Evolutionary conservation across 2,329 filamentous ascomycete species (phyloP), one percentile per base, ranked within the genome.

Genomic region (Cladophialophora psammophila): DNA sequence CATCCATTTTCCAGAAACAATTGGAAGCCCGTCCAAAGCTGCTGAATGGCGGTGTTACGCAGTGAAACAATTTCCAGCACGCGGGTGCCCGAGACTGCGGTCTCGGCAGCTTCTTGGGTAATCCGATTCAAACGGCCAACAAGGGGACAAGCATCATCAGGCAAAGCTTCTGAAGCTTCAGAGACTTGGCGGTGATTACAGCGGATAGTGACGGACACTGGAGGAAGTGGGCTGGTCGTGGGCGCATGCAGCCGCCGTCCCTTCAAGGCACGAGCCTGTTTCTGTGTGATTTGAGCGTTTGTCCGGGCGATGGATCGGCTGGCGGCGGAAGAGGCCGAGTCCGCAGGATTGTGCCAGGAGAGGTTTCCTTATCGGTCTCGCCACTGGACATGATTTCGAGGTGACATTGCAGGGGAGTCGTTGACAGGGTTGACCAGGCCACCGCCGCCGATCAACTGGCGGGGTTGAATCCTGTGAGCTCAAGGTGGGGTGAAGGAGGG

Each of bases 161-260:
- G 65, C 55, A 56, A 60, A 56, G 60, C 60, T 66, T 66, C 54
- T 58, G 59, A 42, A 34, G 45, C 20, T 55, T 38, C 42, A 36
- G 15, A 53, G 58, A 42, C 54, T 48, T 59, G 56, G 56, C 56
- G 40, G 6, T n/a, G 20, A 12, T 35, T 12, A 10, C 57, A 34
- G n/a, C 34, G 26, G 40, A 48, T 34, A 34, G 13, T 18, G 18
- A 34, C 26, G 12, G 45, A 32, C 7, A 42, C 3, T 9, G n/a
- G 32, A 10, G 54, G 35, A 40, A 7, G 31, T 26, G 48, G 57
- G 13, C 38, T 26, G 42, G 10, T 18, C 32, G 40, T 34, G 38
- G 34, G 57, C 26, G 26, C 31, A 18, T 20, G 31, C 15, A 34
- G 10, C 26, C 26, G 26, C 26, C 26, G 26, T 26, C 31, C 57